phyloP scores from a whole-genome alignment of 148 eudicot genomes.

The Camellia japonica region DNA sequence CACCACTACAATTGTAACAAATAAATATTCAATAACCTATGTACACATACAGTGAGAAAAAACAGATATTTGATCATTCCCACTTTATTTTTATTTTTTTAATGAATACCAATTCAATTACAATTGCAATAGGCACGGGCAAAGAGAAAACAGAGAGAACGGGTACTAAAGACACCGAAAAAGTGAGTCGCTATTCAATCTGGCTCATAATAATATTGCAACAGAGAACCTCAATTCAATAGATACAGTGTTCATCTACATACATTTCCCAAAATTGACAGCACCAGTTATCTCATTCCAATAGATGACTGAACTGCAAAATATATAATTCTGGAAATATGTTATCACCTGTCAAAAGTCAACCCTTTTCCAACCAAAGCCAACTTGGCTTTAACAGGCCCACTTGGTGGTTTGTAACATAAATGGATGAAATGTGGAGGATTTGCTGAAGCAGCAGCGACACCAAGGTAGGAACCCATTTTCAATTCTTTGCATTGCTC shows the following conservation, averaged over 20 bases:
- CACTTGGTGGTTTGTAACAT: conserved; percentile 81
- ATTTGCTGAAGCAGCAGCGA: conserved; percentile 95
- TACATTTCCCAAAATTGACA: neutral
- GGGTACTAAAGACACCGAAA: neutral
- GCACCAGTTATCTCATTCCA: neutral
- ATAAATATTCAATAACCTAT: conserved; percentile 5
- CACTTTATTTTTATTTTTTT: neutral
- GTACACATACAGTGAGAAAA: conserved; percentile 3
- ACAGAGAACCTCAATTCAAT: neutral
- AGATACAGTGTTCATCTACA: neutral
- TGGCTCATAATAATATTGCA: neutral
- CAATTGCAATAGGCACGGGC: neutral
- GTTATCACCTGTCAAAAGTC: conserved; percentile 89
- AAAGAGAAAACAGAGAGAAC: neutral
- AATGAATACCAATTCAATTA: neutral
- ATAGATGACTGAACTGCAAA: neutral
- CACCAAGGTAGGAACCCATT: conserved; percentile 98
- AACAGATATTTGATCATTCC: neutral
- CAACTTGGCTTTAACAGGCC: conserved; percentile 68
- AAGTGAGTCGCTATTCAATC: neutral
- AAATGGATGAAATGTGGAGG: conserved; percentile 94
- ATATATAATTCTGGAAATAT: neutral
- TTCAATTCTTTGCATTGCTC: conserved; percentile 86
- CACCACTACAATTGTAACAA: conserved; percentile 62
- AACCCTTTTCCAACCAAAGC: conserved; percentile 95